Percentiles rank a stretch among this genome's conserved stretches.
Evolutionary conservation across 2,329 filamentous ascomycete genomes (phyloP).

Genomic region (Colletotrichum sp.): DNA sequence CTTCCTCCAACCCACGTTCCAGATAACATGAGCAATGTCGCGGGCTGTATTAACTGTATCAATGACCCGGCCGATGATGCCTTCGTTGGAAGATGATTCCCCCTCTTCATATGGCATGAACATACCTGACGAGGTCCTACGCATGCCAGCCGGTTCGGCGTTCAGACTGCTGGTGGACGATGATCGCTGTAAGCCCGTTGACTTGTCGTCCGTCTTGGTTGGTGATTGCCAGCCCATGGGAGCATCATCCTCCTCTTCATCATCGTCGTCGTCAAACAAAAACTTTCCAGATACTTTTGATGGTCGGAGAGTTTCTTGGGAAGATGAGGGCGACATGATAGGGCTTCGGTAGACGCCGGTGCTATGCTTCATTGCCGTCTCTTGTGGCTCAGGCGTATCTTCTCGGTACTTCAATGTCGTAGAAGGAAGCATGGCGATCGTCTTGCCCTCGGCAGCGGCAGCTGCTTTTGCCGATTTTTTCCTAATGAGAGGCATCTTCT

Average conservation of each 20-base stretch:
- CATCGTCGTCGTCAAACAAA: conserved; percentile 64
- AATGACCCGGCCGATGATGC: conserved; percentile 79
- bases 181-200: conserved; percentile 47
- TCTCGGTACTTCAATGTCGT: conserved; percentile 86
- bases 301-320: conserved; percentile 81
- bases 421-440: conserved; percentile 85
- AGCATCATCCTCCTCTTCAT: conserved; percentile 60
- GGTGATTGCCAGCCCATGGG: conserved; percentile 24
- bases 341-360: conserved; percentile 52
- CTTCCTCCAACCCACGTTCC: conserved; percentile 72
- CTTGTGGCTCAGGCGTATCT: conserved; percentile 72
- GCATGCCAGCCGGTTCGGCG: conserved; percentile 67
- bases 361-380: conserved; percentile 68
- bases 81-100: conserved; percentile 64
- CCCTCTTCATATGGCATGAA: conserved; percentile 87
- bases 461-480: conserved; percentile 38
- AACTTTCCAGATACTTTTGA: conserved; percentile 70
- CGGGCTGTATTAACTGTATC: conserved; percentile 79
- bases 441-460: conserved; percentile 74
- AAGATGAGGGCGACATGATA: conserved; percentile 73
- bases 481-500: conserved; percentile 61
- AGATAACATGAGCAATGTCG: conserved; percentile 74
- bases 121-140: conserved; percentile 85
- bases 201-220: conserved; percentile 23
- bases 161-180: conserved; percentile 54